Percentiles rank a stretch among this genome's conserved stretches.
Conservation (phyloP, 2,329 filamentous ascomycete species). For the Chaetomium globosum region DNA sequence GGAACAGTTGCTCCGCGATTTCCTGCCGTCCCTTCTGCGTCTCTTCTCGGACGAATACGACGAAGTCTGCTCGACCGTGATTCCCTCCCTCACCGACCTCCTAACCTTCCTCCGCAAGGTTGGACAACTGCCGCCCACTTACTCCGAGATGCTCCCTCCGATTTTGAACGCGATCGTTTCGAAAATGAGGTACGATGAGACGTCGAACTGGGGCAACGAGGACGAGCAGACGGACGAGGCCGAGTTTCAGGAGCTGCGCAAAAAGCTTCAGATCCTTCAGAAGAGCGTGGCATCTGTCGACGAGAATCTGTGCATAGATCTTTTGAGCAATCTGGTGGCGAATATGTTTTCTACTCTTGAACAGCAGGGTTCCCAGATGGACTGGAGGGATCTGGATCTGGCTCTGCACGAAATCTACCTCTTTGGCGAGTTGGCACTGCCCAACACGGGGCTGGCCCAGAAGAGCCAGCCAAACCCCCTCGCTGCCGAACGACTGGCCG, state of each 20-base stretch:
- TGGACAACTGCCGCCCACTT: constrained; percentile 70
- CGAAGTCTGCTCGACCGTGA: constrained; percentile 94
- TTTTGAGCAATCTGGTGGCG: constrained; percentile 83
- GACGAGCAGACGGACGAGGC: constrained; percentile 96
- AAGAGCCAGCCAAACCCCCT: constrained; percentile 81
- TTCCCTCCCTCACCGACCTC: constrained; percentile 88
- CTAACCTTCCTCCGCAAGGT: constrained; percentile 87
- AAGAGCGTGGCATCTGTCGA: constrained; percentile 91
- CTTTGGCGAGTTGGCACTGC: constrained; percentile 92
- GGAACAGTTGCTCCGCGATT: constrained; percentile 78
- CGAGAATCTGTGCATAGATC: constrained; percentile 83
- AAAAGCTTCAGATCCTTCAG: constrained; percentile 85
- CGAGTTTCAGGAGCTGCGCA: constrained; percentile 92
- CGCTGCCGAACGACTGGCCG: constrained; percentile 78
- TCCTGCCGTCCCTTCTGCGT: constrained; percentile 82
- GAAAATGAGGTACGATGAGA: constrained; percentile 98
- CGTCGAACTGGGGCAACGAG: constrained; percentile 87
- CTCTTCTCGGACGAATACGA: constrained; percentile 99
- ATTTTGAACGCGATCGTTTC: constrained; percentile 88
- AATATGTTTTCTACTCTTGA: constrained; percentile 82
- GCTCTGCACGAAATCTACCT: constrained; percentile 94
- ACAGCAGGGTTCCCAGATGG: constrained; percentile 71
- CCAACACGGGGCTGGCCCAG: constrained; percentile 79
- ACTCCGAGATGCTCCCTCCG: constrained; percentile 79
- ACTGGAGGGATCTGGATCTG: constrained; percentile 94